phyloP scores from a whole-genome alignment of 2,329 filamentous ascomycete species.

The Aspergillus glaucus region DNA sequence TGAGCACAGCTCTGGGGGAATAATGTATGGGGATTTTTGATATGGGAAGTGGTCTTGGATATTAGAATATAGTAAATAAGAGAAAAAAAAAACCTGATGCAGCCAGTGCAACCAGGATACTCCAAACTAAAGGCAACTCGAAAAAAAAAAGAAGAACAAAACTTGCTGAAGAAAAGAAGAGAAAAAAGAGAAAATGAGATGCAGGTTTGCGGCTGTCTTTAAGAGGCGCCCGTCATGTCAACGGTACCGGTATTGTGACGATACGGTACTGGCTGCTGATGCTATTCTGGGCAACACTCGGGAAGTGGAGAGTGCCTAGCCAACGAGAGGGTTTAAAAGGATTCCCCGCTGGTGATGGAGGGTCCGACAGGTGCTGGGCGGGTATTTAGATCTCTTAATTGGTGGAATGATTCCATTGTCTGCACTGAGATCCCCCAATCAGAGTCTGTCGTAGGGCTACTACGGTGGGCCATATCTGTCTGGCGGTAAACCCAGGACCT shows the following conservation, averaged over 20 bases:
- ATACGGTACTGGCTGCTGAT: not conserved
- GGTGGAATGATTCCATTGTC: not conserved
- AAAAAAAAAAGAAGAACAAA: conserved; percentile 22
- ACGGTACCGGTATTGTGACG: not conserved
- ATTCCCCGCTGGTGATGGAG: not conserved
- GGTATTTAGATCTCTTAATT: not conserved
- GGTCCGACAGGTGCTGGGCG: not conserved
- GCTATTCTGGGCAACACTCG: conserved; percentile 2
- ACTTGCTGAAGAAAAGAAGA: conserved; percentile 60
- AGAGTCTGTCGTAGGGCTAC: not conserved
- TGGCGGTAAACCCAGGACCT: no score
- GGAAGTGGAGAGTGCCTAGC: not conserved
- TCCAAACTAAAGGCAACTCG: conserved; percentile 42
- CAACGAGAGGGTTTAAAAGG: not conserved
- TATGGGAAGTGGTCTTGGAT: conserved; percentile 7
- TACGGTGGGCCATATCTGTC: no score
- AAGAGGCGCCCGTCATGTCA: conserved; percentile 10
- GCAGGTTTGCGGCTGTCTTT: conserved; percentile 16
- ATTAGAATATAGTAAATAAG: conserved; percentile 35
- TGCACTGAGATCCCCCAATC: not conserved
- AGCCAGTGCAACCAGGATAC: conserved; percentile 36
- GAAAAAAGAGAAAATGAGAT: conserved; percentile 31
- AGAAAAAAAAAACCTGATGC: conserved; percentile 42
- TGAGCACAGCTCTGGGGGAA: conserved; percentile 33
- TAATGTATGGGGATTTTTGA: conserved; percentile 29